Percentiles rank a stretch among this genome's conserved stretches.
Conservation (phyloP, 331 rosid genomes). For the Acacia pycnantha region DNA sequence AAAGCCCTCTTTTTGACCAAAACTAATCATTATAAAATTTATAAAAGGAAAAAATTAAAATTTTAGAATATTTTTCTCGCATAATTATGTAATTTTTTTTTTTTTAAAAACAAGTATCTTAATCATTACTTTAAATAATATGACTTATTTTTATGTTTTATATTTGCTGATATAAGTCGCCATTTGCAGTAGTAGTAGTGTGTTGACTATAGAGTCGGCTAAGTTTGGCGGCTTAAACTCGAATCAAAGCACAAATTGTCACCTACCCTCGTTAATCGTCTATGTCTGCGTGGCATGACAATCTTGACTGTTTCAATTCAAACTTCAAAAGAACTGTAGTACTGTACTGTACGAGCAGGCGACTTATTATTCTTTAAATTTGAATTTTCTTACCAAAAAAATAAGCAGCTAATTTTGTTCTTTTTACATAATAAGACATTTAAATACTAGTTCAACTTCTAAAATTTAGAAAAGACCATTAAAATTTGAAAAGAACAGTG, state of each 20-base stretch:
- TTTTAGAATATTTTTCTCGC: background rate
- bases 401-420: background rate
- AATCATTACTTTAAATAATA: background rate
- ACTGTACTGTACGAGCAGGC: background rate
- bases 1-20: background rate
- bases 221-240: background rate
- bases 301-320: slow-evolving; percentile 5
- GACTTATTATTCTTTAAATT: background rate
- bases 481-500: too few relatives aligned
- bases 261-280: background rate
- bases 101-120: background rate
- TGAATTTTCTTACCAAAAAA: background rate
- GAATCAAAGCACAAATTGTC: background rate
- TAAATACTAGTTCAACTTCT: too few relatives aligned
- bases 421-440: too few relatives aligned
- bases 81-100: background rate
- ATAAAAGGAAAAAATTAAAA: background rate
- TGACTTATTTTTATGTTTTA: background rate
- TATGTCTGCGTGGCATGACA: background rate
- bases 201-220: slow-evolving; percentile 18
- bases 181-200: background rate
- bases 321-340: background rate
- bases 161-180: background rate
- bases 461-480: too few relatives aligned
- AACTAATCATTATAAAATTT: background rate